Percentiles rank a stretch among this genome's conserved stretches.
Conservation (phyloP, 208 protist genomes). For the Crithidia fasciculata region DNA sequence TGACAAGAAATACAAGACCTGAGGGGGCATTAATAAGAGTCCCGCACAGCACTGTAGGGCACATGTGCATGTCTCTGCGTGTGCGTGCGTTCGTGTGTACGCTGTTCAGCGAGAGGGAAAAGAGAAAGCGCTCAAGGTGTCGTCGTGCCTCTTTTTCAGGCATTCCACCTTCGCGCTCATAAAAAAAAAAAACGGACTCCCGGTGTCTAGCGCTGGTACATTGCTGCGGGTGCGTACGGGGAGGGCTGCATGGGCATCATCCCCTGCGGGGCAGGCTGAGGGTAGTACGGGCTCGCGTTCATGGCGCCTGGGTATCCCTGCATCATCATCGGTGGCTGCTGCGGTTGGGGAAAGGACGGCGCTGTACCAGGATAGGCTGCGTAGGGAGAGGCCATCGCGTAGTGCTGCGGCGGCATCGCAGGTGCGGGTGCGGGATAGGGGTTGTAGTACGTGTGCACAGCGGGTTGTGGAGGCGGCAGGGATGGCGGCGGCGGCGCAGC, state of each 20-base stretch:
- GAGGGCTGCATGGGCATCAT: constrained; percentile 10
- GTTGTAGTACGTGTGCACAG: constrained; percentile 4
- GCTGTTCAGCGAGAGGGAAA: too few species aligned
- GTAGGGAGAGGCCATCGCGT: constrained; percentile 5
- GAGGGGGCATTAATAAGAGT: too few species aligned
- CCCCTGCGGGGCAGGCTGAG: neutral
- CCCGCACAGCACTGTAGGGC: too few species aligned
- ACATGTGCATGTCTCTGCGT: too few species aligned
- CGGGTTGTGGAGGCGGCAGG: neutral
- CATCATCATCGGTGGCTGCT: neutral
- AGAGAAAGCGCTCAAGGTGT: too few species aligned
- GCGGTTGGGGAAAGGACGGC: neutral
- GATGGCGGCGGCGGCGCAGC: neutral
- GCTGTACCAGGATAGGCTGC: neutral
- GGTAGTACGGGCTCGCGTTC: constrained; percentile 6
- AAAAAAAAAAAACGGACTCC: neutral
- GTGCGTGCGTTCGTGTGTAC: too few species aligned
- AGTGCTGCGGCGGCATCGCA: constrained; percentile 3
- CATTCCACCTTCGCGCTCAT: neutral
- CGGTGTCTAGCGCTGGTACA: constrained; percentile 13
- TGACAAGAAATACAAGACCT: too few species aligned
- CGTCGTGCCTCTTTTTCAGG: neutral
- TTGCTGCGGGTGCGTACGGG: constrained; percentile 13
- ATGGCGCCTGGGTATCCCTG: neutral
- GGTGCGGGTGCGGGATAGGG: neutral